Base-by-base conservation (phyloP, 1,284 basidiomycete genomes). In the Moniliophthora roreri region DNA sequence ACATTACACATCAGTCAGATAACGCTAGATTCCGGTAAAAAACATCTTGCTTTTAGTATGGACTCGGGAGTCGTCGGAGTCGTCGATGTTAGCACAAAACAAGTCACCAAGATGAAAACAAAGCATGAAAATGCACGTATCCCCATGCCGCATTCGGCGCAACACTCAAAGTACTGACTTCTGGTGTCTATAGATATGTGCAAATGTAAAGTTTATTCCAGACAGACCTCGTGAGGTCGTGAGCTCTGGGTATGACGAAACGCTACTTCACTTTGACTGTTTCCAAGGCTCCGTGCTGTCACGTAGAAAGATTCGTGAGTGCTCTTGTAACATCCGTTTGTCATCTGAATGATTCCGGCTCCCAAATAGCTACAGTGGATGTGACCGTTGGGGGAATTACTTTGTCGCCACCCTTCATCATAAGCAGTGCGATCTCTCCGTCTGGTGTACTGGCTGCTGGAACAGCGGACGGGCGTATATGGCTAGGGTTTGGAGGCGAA, bases 241-340 rank as follows among this genome's bases (percentile, higher is more conserved):
- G 35, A 90, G 86, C 57, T 87, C 82, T 6, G 89, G 90, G 2
- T 92, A 88, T 61, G 90, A 92, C 60, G 80, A 76, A 41, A 70
- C 76, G 2, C 61, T 92, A 23, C 64, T 89, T 11, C 89, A 91
- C 61, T 85, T 82, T 61, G 87, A 91, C 61, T 79, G 77, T 57
- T 60, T 63, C 9, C 80, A 81, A 66, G 77, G 81, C n/a, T 79
- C 70, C 15, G 50, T 81, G 2, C 68, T 89, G 38, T 87, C 87
- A 3, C 75, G 75, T 35, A 70, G 77, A 45, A 78, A 85, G 61
- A 74, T 91, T 45, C 62, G 89, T 89, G 55, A 32, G 78, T 63
- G 11, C 15, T n/a, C n/a, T n/a, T n/a, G 24, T 23, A 36, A 51
- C 32, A 21, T 11, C 1, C n/a, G 16, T 28, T 34, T 53, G 11